Evolutionary conservation across 805 yeast species (phyloP).

Genomic region (Teunomyces tritomae): DNA sequence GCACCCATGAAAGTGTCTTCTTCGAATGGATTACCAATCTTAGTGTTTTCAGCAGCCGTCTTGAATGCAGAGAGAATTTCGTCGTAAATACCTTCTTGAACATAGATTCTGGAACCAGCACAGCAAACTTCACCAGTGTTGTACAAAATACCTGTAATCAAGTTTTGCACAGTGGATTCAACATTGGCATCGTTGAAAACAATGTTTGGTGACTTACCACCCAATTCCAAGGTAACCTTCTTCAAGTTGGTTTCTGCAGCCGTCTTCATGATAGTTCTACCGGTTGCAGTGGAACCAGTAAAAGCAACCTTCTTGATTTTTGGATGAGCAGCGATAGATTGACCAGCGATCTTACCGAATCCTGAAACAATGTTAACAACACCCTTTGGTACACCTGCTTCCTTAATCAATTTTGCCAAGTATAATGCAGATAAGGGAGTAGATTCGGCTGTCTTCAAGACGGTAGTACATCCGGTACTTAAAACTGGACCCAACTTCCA

Average conservation of each 20-base stretch:
- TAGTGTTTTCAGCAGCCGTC: constrained; percentile 50
- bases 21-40: constrained; percentile 83
- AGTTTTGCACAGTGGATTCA: constrained; percentile 70
- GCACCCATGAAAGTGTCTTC: constrained; percentile 85
- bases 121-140: constrained; percentile 96
- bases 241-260: constrained; percentile 81
- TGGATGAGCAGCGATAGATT: constrained; percentile 73
- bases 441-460: constrained; percentile 86
- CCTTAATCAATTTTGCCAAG: constrained; percentile 63
- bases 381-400: constrained; percentile 92
- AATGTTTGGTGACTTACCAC: constrained; percentile 94
- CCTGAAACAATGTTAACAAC: constrained; percentile 87
- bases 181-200: constrained; percentile 84
- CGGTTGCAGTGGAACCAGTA: constrained; percentile 93
- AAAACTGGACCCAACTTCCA: constrained; percentile 95
- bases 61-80: constrained; percentile 64
- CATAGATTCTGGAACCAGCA: constrained; percentile 89
- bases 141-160: constrained; percentile 80
- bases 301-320: constrained; percentile 87
- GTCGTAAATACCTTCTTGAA: constrained; percentile 83
- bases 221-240: constrained; percentile 90
- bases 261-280: constrained; percentile 74
- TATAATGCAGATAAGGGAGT: constrained; percentile 87
- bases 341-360: constrained; percentile 81
- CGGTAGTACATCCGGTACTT: constrained; percentile 86